Evolutionary conservation across 352 stramenopile genomes (phyloP).

Genomic region (Peronospora farinosa): DNA sequence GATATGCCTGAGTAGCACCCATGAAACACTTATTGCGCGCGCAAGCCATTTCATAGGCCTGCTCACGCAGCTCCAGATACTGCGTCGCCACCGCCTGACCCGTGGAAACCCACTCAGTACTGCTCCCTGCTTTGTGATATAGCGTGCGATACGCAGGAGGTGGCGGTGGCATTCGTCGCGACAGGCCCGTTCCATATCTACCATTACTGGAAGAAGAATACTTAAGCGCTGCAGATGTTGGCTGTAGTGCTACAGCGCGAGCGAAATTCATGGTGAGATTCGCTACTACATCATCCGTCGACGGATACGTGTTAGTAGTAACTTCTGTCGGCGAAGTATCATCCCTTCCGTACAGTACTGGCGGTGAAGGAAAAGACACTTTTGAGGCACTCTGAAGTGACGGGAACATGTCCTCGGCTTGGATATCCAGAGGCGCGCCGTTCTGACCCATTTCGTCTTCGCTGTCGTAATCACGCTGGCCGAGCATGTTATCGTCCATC

Average conservation of each 20-base stretch:
- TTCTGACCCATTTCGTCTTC: conserved; percentile 64
- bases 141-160: conserved; percentile 31
- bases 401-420: conserved; percentile 76
- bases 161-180: conserved; percentile 18
- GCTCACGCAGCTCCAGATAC: conserved; percentile 70
- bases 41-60: conserved; percentile 73
- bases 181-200: conserved; percentile 16
- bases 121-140: conserved; percentile 49
- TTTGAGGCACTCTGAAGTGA: conserved; percentile 41
- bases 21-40: conserved; percentile 86
- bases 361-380: conserved; percentile 7
- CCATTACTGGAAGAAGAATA: conserved; percentile 1
- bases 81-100: conserved; percentile 50
- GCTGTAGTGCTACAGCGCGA: conserved; percentile 60
- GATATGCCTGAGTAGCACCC: conserved; percentile 75
- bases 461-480: conserved; percentile 63
- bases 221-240: conserved; percentile 9
- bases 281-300: conserved; percentile 21
- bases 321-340: conserved; percentile 3
- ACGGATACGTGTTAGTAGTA: conserved; percentile 15
- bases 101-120: conserved; percentile 58
- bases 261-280: conserved; percentile 74
- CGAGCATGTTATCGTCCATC: conserved; percentile 39
- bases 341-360: conserved; percentile 8
- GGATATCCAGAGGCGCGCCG: conserved; percentile 40